Conservation (phyloP, 805 yeast genomes). For the Saturnispora quitensis region DNA sequence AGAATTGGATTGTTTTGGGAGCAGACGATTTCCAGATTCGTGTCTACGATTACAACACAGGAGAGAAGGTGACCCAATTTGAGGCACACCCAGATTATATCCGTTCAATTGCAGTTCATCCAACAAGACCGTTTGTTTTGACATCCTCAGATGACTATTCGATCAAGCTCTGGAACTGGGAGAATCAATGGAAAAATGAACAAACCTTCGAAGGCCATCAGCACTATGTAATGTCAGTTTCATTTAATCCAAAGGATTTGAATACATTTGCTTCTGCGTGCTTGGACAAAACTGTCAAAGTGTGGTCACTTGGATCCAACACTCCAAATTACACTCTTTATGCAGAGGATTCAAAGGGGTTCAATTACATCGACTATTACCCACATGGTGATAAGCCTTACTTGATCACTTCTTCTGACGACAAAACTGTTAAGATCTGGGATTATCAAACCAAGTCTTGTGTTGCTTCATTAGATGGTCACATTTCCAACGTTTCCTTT, state of each 20-base stretch:
- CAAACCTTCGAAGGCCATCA: constrained; percentile 93
- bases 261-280: constrained; percentile 97
- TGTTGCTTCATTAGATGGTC: constrained; percentile 92
- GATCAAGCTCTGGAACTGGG: constrained; percentile 97
- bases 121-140: constrained; percentile 79
- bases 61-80: constrained; percentile 88
- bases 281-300: constrained; percentile 90
- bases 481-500: constrained; percentile 87
- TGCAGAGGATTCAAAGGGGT: constrained; percentile 91
- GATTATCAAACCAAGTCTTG: constrained; percentile 95
- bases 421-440: constrained; percentile 82
- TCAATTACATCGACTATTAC: constrained; percentile 91
- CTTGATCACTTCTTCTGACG: constrained; percentile 85
- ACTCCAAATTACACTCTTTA: constrained; percentile 84
- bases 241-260: constrained; percentile 95
- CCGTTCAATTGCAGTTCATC: constrained; percentile 89
- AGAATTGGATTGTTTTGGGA: constrained; percentile 95
- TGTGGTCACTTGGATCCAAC: constrained; percentile 88
- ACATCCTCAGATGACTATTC: constrained; percentile 90
- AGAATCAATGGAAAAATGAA: constrained; percentile 79
- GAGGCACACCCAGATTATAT: constrained; percentile 98
- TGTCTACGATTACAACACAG: constrained; percentile 90
- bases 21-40: constrained; percentile 92
- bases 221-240: constrained; percentile 89
- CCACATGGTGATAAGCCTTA: constrained; percentile 98